Base-by-base conservation (phyloP, 768 basidiomycete species). In the Leccinum arenicola region DNA sequence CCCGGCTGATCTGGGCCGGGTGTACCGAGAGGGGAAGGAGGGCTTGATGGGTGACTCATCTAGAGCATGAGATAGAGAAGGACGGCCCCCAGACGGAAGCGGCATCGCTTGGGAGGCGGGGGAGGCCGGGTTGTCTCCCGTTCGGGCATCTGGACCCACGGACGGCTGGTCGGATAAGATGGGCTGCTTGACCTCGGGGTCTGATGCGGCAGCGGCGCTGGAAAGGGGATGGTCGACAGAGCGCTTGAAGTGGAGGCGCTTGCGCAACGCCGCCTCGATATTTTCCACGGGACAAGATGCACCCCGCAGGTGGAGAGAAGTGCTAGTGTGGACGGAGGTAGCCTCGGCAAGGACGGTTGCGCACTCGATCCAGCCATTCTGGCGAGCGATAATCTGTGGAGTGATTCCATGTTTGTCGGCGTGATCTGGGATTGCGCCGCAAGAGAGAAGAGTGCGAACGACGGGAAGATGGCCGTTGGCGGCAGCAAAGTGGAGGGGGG, bases 401-500 rank as follows among this genome's bases (percentile, higher is more conserved):
- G 91, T 95, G 61, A 93, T 77, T 5, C 93, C 94, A 74, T 94
- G 89, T 71, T 98, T 99, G 76, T 99, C 96, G 6, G 87, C 72
- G 48, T 86, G 84, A 71, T 88, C 80, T 21, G 94, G 84, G 59
- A 85, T 81, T 8, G 96, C 97, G 51, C 95, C 95, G 62, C 86
- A 86, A 17, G 88, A 82, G 40, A 99, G 85, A 47, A 99, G 86
- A 36, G 89, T 84, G 60, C 80, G 81, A 49, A 94, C 84, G 65
- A 95, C 85, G 25, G 80, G 74, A 31, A 83, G 83, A 74, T 99
- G 93, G 3, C 95, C 95, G 66, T 97, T 95, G 29, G 96, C 95
- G 35, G 95, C 90, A 14, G 97, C 96, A 70, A 98, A 99, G 71
- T 99, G 97, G 25, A 98, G 85, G 0, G 97, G 93, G 0, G 96